Evolutionary conservation across 2,329 filamentous ascomycete genomes (phyloP), one percentile per base, ranked within the genome.

Genomic region (Penicillium expansum): DNA sequence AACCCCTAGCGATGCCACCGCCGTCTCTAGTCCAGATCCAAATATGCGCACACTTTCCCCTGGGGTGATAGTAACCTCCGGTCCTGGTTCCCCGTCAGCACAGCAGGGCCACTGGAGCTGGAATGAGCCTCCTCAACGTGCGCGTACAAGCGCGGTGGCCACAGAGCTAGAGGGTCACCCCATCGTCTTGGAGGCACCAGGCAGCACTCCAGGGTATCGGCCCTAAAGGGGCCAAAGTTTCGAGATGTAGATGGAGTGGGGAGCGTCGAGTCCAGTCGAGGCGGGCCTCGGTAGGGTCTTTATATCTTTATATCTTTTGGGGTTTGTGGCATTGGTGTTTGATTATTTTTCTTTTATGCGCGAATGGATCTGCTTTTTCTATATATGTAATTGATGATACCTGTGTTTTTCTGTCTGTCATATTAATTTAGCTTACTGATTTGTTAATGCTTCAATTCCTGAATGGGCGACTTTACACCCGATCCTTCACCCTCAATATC

Each of bases 101-200:
- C 60, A 39, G 13, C 52, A 56, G 30, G 52, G 52, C 14, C 52
- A 54, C 13, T 65, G 58, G 60, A 63, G 54, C 39, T 65, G 60
- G 64, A 59, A 63, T 50, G 48, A 51, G 4, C 49, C 52, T n/a
- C 52, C 56, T 50, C 45, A 14, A 7, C 38, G 9, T 9, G 7
- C 51, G 37, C 37, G 32, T 43, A 4, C 32, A 9, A 18, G 52
- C 4, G 39, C 13, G 2, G 14, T 30, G n/a, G 56, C 64, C 1
- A 59, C 56, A 1, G 65, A 67, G 44, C n/a, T 67, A 39, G 65
- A 66, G 24, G 65, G 55, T 3, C 48, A 43, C 22, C 30, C 41
- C 3, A 48, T 58, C 2, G 43, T 56, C 13, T 57, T 53, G 24
- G 51, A 55, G 22, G 56, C 33, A 10, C 56, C 56, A 22, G 54